Conservation (phyloP, 108 stramenopile species). For the Chaetoceros tenuissimus region DNA sequence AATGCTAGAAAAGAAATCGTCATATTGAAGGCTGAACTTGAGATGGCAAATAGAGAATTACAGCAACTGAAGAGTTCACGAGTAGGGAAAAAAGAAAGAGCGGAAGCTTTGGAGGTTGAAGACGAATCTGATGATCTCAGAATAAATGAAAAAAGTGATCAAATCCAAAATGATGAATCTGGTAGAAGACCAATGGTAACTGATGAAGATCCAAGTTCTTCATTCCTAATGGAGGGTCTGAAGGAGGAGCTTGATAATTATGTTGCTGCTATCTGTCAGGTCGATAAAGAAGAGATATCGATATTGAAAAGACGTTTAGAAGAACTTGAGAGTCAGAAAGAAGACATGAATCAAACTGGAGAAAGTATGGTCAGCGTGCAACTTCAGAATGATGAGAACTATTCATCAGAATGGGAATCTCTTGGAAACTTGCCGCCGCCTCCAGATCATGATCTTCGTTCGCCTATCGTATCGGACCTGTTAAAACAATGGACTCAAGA, state of each 20-base stretch:
- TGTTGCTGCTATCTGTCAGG: neutral
- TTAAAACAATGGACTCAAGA: slow-evolving; percentile 66
- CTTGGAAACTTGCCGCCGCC: slow-evolving; percentile 66
- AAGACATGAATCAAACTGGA: slow-evolving; percentile 21
- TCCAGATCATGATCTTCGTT: slow-evolving; percentile 70
- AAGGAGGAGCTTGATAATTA: neutral
- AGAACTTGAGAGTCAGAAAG: neutral
- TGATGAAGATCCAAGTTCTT: neutral
- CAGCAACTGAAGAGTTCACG: neutral
- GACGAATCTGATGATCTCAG: neutral
- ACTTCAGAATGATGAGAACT: slow-evolving; percentile 80
- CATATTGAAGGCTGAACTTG: slow-evolving; percentile 17
- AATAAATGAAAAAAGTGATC: neutral
- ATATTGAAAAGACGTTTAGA: neutral
- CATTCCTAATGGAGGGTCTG: neutral
- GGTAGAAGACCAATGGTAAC: neutral
- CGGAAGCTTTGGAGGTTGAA: neutral
- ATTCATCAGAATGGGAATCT: slow-evolving; percentile 72
- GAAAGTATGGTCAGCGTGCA: slow-evolving; percentile 54
- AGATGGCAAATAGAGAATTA: slow-evolving; percentile 39
- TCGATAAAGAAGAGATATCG: neutral
- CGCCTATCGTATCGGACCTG: slow-evolving; percentile 67
- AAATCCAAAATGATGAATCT: neutral
- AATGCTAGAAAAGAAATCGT: slow-evolving; percentile 27
- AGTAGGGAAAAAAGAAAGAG: neutral